Conservation (phyloP, 169 alveolate species). For the Theileria luwenshuni region DNA sequence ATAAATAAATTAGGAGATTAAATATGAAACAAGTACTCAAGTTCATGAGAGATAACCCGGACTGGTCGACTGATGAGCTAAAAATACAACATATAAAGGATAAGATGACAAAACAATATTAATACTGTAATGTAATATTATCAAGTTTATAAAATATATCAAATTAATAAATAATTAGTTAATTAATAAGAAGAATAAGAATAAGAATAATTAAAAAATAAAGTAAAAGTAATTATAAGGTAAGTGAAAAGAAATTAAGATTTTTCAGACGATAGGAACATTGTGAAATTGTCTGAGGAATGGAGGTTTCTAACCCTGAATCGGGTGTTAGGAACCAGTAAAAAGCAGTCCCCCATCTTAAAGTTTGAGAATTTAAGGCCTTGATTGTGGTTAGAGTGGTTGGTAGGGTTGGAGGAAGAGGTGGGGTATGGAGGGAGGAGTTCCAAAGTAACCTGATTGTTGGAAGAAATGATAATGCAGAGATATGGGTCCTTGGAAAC, state of each 20-base stretch:
- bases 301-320: conserved; percentile 24
- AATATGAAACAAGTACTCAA: conserved; percentile 33
- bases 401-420: not conserved
- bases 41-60: conserved; percentile 42
- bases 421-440: not conserved
- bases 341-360: conserved; percentile 37
- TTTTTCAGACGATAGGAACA: conserved; percentile 46
- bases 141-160: too few relatives aligned
- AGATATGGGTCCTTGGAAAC: conserved; percentile 6
- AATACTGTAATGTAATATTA: not conserved
- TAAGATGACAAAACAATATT: conserved; percentile 28
- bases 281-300: conserved; percentile 22
- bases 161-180: too few relatives aligned
- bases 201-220: too few relatives aligned
- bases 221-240: too few relatives aligned
- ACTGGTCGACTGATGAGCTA: conserved; percentile 29
- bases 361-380: not conserved
- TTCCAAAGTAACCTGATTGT: conserved; percentile 14
- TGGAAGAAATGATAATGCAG: conserved; percentile 29
- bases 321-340: conserved; percentile 27
- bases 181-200: too few relatives aligned
- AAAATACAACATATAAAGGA: conserved; percentile 12
- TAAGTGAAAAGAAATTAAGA: not conserved
- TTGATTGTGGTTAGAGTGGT: too few relatives aligned
- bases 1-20: conserved; percentile 13